These are phyloP conservation scores for Durusdinium trenchii DNA, from an alignment of 73 alveolate species.

Conservation along the genomic window DNA sequence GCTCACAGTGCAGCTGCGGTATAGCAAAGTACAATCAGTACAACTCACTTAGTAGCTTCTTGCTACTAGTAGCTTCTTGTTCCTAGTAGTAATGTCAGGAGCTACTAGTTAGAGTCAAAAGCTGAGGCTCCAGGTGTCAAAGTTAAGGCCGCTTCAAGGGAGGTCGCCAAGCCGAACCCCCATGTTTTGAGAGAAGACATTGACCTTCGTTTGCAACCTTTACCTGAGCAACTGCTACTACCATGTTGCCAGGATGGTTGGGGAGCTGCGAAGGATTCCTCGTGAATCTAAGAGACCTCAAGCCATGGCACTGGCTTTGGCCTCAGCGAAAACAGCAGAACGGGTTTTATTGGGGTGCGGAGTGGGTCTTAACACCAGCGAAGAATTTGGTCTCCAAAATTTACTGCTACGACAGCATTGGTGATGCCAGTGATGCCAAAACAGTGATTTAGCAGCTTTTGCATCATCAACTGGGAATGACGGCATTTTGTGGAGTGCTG, in stretches of 20 bases:
- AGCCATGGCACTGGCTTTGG: not conserved
- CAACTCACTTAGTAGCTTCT: too few relatives aligned
- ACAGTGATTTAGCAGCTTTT: too few relatives aligned
- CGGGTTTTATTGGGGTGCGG: not conserved
- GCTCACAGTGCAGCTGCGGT: not conserved
- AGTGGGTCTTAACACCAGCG: too few relatives aligned
- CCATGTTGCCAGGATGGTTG: constrained; percentile 14
- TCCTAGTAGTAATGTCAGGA: too few relatives aligned
- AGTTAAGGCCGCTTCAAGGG: constrained; percentile 7
- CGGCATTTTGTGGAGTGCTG: too few relatives aligned
- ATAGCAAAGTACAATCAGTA: not conserved
- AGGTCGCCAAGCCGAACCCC: constrained; percentile 14
- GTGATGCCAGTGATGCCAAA: too few relatives aligned
- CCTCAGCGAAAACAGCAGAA: not conserved
- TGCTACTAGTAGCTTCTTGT: too few relatives aligned
- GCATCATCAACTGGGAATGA: too few relatives aligned
- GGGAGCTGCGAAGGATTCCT: constrained; percentile 32
- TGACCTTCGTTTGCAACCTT: not conserved
- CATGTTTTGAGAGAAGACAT: not conserved
- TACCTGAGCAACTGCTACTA: not conserved
- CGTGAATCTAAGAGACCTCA: constrained; percentile 46
- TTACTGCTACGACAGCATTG: too few relatives aligned
- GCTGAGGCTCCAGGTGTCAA: constrained; percentile 52
- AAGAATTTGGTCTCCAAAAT: too few relatives aligned
- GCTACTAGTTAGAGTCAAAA: too few relatives aligned